Base-by-base conservation (phyloP, 306 rosid species). In the Lathyrus oleraceus region DNA sequence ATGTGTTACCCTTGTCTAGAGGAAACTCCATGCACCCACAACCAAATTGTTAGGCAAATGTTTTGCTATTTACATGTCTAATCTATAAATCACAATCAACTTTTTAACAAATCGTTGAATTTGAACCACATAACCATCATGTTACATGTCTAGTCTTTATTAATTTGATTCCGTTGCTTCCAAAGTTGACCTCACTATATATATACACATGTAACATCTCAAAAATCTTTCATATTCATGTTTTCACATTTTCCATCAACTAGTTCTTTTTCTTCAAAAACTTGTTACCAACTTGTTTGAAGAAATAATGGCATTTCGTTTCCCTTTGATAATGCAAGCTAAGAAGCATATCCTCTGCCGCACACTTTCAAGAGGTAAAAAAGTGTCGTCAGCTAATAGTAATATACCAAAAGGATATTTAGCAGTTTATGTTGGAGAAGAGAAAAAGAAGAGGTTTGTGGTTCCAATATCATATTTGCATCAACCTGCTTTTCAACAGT, bases 361-460 rank as follows among this genome's bases (percentile, higher is more conserved):
- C 9, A 36, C 47, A 11, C 30, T 61, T 61, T 10, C 9, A 16
- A 61, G 10, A n/a, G 1, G 28, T 25, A 61, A 61, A 36, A 61
- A 61, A 61, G 9, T 61, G 47, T 20, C 21, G 5, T 36, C 65
- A 4, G 66, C 57, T 49, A 17, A 49, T 17, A 44, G 16, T 61
- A 89, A 85, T 82, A 92, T 94, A 66, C 99, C 96, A 32, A 94
- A 86, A 79, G 96, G 99, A 0, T 94, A 94, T 62, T 78, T 91
- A 38, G 95, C 89, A 80, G 95, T 94, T 3, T 94, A 94, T 44
- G 99, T 91, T 65, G 97, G 99, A 60, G 86, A 90, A 72, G 66
- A 61, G 1, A 40, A 61, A 61, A 36, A 88, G 39, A 90, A 80
- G 81, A 88, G 96, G 74, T 90, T 85, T 77, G 95, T 90, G 44